Percentiles rank a stretch among this genome's conserved stretches.
These are phyloP conservation scores for Ceratocystis diversiconidia DNA, from an alignment of 2,329 filamentous ascomycete genomes.

Conservation along the genomic window DNA sequence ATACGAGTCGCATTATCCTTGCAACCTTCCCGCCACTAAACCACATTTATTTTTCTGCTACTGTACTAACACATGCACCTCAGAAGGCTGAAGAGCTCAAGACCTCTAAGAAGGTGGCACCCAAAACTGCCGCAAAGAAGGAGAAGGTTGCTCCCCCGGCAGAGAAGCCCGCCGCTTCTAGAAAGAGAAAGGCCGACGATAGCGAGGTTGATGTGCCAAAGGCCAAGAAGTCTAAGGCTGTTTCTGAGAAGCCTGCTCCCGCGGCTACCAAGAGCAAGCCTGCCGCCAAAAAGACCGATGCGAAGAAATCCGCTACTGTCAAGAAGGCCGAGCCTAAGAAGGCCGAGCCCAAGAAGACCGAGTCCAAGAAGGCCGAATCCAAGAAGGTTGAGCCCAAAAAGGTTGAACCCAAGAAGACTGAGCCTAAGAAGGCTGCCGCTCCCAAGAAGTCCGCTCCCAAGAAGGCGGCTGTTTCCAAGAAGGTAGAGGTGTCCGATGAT, in stretches of 20 bases:
- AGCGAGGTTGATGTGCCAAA: constrained; percentile 8
- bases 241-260: constrained; percentile 10
- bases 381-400: constrained; percentile 34
- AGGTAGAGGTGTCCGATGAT: constrained; percentile 20
- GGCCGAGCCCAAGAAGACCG: constrained; percentile 22
- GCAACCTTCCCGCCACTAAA: neutral
- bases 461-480: constrained; percentile 38
- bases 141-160: constrained; percentile 23
- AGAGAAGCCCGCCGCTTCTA: constrained; percentile 20
- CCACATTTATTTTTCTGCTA: neutral
- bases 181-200: constrained; percentile 22
- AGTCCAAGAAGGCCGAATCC: constrained; percentile 20
- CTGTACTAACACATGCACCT: constrained; percentile 6
- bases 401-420: constrained; percentile 18
- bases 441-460: constrained; percentile 26
- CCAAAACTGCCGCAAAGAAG: constrained; percentile 22
- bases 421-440: constrained; percentile 36
- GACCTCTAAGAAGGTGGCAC: constrained; percentile 23
- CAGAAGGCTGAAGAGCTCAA: constrained; percentile 17
- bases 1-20: neutral
- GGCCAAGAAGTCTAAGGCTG: constrained; percentile 14
- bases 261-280: constrained; percentile 19
- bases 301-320: constrained; percentile 19
- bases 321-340: constrained; percentile 35
- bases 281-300: constrained; percentile 22